A percentile compares a stretch with the other conserved stretches of the same genome.
Evolutionary conservation across 2,329 filamentous ascomycete species (phyloP).

Genomic region (Aureobasidium sp.): DNA sequence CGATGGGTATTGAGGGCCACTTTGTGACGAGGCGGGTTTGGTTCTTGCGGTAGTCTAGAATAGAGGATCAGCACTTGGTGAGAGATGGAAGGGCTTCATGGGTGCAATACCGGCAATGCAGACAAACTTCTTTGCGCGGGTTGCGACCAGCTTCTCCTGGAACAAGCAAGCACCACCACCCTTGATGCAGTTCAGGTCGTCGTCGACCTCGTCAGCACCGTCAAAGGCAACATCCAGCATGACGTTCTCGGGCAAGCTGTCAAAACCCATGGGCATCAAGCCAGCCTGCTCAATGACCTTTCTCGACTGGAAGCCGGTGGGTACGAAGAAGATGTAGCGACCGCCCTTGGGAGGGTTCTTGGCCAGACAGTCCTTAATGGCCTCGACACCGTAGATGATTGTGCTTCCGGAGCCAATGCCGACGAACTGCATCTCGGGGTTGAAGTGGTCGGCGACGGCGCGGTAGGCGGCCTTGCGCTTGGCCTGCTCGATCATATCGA

Average conservation of each 20-base stretch:
- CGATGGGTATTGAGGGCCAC: slow-evolving; percentile 86
- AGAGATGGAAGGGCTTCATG: not conserved
- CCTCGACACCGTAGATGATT: slow-evolving; percentile 78
- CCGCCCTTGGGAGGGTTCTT: slow-evolving; percentile 32
- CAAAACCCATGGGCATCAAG: slow-evolving; percentile 68
- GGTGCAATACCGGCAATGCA: slow-evolving; percentile 66
- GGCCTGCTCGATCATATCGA: slow-evolving; percentile 54
- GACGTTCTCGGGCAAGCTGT: slow-evolving; percentile 58
- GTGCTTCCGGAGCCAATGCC: slow-evolving; percentile 78
- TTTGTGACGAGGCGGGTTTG: slow-evolving; percentile 64
- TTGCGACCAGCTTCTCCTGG: slow-evolving; percentile 93
- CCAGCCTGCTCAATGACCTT: slow-evolving; percentile 76
- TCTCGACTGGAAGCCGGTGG: slow-evolving; percentile 86
- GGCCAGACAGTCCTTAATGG: slow-evolving; percentile 57
- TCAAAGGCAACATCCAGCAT: slow-evolving; percentile 88
- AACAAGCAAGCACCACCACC: slow-evolving; percentile 95
- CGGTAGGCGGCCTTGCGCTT: slow-evolving; percentile 69
- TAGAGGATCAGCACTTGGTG: not conserved
- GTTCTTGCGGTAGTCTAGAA: slow-evolving; percentile 80
- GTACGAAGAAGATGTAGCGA: slow-evolving; percentile 67
- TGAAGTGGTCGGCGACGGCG: slow-evolving; percentile 68
- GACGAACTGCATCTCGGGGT: slow-evolving; percentile 52
- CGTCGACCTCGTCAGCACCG: slow-evolving; percentile 93
- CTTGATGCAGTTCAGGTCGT: slow-evolving; percentile 93
- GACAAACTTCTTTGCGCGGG: slow-evolving; percentile 75